Evolutionary conservation across 177 flowering plant genomes (phyloP).

Genomic region (Telopea speciosissima): DNA sequence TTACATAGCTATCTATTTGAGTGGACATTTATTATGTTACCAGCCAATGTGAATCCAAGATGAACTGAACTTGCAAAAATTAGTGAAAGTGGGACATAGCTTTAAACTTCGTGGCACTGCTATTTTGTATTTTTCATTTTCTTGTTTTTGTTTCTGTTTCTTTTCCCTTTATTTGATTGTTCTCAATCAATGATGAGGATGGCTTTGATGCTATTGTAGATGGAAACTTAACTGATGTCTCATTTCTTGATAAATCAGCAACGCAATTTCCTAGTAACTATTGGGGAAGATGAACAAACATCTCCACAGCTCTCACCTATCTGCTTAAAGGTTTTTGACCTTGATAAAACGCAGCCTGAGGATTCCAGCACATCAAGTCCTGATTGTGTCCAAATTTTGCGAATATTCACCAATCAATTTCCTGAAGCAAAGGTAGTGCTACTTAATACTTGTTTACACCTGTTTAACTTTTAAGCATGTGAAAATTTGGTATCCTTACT

Average conservation of each 20-base stretch:
- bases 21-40: neutral
- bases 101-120: neutral
- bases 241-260: constrained; percentile 44
- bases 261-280: constrained; percentile 76
- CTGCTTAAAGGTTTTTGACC: constrained; percentile 90
- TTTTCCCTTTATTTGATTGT: neutral
- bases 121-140: neutral
- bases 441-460: neutral
- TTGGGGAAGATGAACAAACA: constrained; percentile 86
- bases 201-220: neutral
- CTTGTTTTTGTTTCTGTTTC: neutral
- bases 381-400: constrained; percentile 76
- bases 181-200: neutral
- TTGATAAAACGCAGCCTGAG: constrained; percentile 80
- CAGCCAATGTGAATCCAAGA: neutral
- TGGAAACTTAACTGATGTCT: constrained; percentile 4
- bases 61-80: neutral
- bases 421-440: constrained; percentile 78
- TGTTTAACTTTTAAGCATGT: neutral
- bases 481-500: neutral
- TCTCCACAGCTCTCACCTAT: constrained; percentile 61
- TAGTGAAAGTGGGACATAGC: neutral
- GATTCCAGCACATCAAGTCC: constrained; percentile 77
- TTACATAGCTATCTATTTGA: neutral
- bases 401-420: constrained; percentile 83